A percentile compares a stretch with the other conserved stretches of the same genome.
Evolutionary conservation across 1,139 yeast species (phyloP).

Genomic region (Zygoascus meyerae): DNA sequence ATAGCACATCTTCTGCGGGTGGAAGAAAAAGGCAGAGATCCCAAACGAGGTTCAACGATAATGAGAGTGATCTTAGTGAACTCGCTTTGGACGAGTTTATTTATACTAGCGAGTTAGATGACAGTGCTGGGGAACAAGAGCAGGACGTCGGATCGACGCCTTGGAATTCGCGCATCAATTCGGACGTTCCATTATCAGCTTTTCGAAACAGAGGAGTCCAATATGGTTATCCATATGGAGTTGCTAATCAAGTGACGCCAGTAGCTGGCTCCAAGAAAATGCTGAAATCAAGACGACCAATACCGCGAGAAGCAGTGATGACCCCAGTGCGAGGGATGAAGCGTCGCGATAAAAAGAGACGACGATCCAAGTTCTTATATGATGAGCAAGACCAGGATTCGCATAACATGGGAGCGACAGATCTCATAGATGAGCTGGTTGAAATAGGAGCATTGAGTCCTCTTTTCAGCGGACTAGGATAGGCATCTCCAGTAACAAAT

Average conservation of each 20-base stretch:
- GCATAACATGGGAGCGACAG: slow-evolving; percentile 21
- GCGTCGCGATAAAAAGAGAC: slow-evolving; percentile 18
- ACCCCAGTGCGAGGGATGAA: slow-evolving; percentile 30
- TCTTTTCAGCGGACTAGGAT: slow-evolving; percentile 27
- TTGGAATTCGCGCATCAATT: slow-evolving; percentile 33
- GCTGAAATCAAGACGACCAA: slow-evolving; percentile 11
- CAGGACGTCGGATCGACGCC: slow-evolving; percentile 13
- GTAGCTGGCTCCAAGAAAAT: background rate
- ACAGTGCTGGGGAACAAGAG: slow-evolving; percentile 48
- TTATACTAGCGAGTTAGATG: slow-evolving; percentile 83
- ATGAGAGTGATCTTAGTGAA: slow-evolving; percentile 50
- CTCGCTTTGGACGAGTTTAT: slow-evolving; percentile 78
- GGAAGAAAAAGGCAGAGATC: slow-evolving; percentile 17
- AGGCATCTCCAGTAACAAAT: too few relatives aligned
- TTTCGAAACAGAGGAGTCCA: slow-evolving; percentile 70
- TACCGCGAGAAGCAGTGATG: slow-evolving; percentile 31
- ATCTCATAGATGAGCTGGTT: slow-evolving; percentile 33
- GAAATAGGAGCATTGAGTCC: slow-evolving; percentile 36
- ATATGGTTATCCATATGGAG: slow-evolving; percentile 6
- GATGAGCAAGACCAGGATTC: slow-evolving; percentile 15
- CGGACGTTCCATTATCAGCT: slow-evolving; percentile 78
- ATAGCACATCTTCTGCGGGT: slow-evolving; percentile 19
- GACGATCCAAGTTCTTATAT: slow-evolving; percentile 16
- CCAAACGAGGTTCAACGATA: slow-evolving; percentile 15
- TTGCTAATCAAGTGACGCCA: background rate